phyloP scores from a whole-genome alignment of 306 rosid genomes.

The Citrullus amarus region DNA sequence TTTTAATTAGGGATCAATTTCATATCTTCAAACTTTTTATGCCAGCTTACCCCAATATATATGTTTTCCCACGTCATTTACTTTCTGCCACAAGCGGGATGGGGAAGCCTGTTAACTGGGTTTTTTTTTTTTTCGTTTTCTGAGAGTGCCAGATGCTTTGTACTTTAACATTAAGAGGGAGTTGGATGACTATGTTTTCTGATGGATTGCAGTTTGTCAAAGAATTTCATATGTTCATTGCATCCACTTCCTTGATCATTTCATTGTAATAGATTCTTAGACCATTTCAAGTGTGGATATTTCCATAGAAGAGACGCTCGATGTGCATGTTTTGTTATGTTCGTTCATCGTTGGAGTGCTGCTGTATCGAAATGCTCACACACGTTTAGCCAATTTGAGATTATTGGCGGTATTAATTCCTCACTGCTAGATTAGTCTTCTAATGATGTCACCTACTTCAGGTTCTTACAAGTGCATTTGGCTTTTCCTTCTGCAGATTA shows the following conservation, averaged over 20 bases:
- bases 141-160: background rate
- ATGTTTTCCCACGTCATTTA: no score
- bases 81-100: conserved; percentile 6
- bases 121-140: background rate
- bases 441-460: background rate
- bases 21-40: no score
- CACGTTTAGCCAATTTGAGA: background rate
- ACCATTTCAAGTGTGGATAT: background rate
- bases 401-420: background rate
- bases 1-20: background rate
- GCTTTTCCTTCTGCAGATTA: conserved; percentile 31
- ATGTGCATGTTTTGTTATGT: background rate
- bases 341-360: background rate
- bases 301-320: background rate
- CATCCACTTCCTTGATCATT: background rate
- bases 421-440: background rate
- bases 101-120: conserved; percentile 9
- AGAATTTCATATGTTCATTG: background rate
- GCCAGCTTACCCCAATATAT: no score
- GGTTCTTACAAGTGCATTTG: background rate
- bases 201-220: background rate
- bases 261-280: background rate
- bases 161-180: background rate
- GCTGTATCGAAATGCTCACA: background rate
- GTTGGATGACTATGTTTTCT: background rate